Conservation (phyloP, 192 early-diverging fungal genomes). For the Powellomyces hirtus region DNA sequence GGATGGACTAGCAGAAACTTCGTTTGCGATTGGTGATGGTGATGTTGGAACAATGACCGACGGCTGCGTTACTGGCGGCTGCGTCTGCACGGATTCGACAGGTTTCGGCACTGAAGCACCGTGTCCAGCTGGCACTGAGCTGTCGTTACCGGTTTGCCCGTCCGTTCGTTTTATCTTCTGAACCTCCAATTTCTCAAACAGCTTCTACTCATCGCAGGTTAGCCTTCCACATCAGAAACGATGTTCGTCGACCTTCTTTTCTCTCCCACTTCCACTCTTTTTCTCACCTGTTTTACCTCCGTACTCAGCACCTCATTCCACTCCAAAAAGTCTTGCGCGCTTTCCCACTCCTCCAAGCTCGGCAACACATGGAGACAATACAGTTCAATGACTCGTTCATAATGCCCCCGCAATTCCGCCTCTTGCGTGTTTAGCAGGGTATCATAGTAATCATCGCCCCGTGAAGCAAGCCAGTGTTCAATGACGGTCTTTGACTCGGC, state of each 20-base stretch:
- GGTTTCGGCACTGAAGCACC: no score
- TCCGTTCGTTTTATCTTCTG: no score
- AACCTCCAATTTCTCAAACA: background rate
- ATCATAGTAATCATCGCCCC: background rate
- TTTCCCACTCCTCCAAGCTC: constrained; percentile 16
- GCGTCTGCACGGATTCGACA: background rate
- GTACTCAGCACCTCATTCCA: constrained; percentile 13
- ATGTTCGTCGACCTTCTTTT: background rate
- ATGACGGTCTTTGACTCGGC: background rate
- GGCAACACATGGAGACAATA: constrained; percentile 28
- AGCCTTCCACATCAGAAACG: background rate
- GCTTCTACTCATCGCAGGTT: background rate
- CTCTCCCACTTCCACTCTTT: background rate
- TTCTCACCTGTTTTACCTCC: background rate
- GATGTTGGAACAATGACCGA: background rate
- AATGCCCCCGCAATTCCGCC: constrained; percentile 7
- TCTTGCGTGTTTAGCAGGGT: background rate
- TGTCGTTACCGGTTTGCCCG: no score
- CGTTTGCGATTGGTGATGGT: background rate
- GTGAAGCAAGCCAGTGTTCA: constrained; percentile 15
- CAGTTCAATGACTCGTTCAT: constrained; percentile 30
- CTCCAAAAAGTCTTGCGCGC: constrained; percentile 25
- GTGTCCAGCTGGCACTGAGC: no score
- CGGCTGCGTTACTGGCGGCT: background rate
- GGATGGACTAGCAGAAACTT: background rate